Conservation (phyloP, 2,329 filamentous ascomycete genomes). For the Sporothrix phasma region DNA sequence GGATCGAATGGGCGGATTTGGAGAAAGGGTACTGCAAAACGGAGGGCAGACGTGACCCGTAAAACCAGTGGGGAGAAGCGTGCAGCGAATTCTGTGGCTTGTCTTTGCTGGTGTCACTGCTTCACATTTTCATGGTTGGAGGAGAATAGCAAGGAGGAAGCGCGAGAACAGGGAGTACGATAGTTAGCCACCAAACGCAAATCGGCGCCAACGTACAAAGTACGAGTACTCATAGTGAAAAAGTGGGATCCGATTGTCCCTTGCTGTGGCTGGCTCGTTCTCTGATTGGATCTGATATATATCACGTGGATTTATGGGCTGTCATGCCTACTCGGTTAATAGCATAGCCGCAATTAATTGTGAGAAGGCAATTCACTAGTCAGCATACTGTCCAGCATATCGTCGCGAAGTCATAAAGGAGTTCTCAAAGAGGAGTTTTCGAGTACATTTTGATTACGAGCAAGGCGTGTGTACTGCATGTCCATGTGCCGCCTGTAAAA, state of each 20-base stretch:
- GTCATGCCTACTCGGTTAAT: not conserved
- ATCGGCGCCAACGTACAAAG: not conserved
- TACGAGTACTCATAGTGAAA: not conserved
- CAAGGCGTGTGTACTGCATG: too few species aligned
- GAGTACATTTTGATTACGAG: too few species aligned
- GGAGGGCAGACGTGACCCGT: not conserved
- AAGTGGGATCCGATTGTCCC: not conserved
- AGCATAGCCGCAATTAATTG: not conserved
- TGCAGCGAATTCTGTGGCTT: not conserved
- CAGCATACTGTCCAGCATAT: too few species aligned
- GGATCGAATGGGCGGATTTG: conserved; percentile 4
- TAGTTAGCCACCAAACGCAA: not conserved
- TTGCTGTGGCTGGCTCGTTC: not conserved
- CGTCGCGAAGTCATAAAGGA: too few species aligned
- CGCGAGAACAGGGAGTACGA: not conserved
- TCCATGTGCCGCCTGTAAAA: too few species aligned
- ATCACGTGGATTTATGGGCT: not conserved
- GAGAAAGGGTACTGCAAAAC: not conserved
- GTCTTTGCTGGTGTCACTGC: not conserved
- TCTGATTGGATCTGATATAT: not conserved
- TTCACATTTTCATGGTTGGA: not conserved
- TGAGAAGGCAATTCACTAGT: too few species aligned
- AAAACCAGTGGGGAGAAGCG: not conserved
- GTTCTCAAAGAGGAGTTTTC: too few species aligned
- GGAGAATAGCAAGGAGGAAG: not conserved